These are phyloP conservation scores for Globisporangium emineosum DNA, from an alignment of 352 stramenopile species.

Conservation along the genomic window DNA sequence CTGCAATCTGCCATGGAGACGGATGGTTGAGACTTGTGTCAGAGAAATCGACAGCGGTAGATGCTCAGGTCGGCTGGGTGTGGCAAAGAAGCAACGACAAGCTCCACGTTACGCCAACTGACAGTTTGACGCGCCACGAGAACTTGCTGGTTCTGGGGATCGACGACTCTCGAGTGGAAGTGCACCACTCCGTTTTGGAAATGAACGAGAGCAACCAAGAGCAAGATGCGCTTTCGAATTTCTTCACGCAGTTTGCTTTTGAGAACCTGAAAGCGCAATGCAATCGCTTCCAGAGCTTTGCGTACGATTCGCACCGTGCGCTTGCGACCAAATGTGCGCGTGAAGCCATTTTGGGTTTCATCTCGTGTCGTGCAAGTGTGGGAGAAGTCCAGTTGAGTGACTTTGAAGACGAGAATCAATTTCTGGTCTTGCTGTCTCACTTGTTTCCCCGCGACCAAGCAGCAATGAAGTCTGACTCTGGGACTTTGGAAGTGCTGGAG, in stretches of 20 bases:
- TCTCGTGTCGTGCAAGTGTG: constrained; percentile 21
- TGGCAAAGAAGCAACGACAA: constrained; percentile 36
- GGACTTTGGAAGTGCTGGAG: constrained; percentile 18
- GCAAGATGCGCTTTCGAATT: constrained; percentile 44
- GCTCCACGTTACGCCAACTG: constrained; percentile 25
- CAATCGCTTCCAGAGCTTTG: constrained; percentile 54
- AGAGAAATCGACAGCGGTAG: not conserved
- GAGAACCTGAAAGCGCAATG: constrained; percentile 65
- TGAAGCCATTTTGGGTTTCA: constrained; percentile 36
- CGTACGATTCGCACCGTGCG: constrained; percentile 58
- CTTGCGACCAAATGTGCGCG: constrained; percentile 55
- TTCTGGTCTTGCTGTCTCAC: constrained; percentile 46
- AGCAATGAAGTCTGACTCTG: not conserved
- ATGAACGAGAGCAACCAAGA: constrained; percentile 65
- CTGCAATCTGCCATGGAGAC: constrained; percentile 8
- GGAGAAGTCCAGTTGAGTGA: constrained; percentile 20
- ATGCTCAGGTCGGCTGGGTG: constrained; percentile 34
- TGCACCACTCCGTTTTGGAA: constrained; percentile 34
- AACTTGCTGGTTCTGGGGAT: constrained; percentile 61
- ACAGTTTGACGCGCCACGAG: constrained; percentile 30
- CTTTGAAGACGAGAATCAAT: constrained; percentile 35
- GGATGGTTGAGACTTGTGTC: constrained; percentile 36
- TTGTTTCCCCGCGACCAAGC: constrained; percentile 22
- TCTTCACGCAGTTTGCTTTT: constrained; percentile 62
- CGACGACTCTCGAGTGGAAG: constrained; percentile 42